These are phyloP conservation scores for Plasmodium reichenowi DNA, from an alignment of 169 alveolate genomes.

Conservation along the genomic window DNA sequence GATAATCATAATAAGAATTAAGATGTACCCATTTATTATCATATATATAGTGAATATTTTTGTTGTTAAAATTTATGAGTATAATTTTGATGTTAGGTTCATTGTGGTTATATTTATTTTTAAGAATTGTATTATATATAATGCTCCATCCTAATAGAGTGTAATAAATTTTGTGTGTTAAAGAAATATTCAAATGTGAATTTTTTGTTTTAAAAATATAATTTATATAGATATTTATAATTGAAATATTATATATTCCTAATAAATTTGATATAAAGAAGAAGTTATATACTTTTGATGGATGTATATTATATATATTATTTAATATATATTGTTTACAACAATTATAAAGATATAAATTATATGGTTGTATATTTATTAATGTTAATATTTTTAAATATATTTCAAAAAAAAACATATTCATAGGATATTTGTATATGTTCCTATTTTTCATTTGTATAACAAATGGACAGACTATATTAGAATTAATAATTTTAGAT, in stretches of 20 bases:
- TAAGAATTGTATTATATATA: slow-evolving; percentile 12
- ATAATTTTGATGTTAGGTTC: slow-evolving; percentile 14
- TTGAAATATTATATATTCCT: slow-evolving; percentile 38
- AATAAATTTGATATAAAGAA: slow-evolving; percentile 52
- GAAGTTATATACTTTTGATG: slow-evolving; percentile 21
- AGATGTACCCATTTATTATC: neutral
- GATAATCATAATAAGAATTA: neutral
- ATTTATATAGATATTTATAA: slow-evolving; percentile 13
- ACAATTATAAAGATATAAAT: slow-evolving; percentile 20
- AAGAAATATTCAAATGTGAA: slow-evolving; percentile 4
- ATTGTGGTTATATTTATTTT: slow-evolving; percentile 1
- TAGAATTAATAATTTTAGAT: slow-evolving; percentile 39
- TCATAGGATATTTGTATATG: neutral
- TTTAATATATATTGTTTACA: slow-evolving; percentile 52
- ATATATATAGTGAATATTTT: slow-evolving; percentile 13
- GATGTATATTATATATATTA: neutral
- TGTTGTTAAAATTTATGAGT: slow-evolving; percentile 15
- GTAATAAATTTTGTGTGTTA: slow-evolving; percentile 45
- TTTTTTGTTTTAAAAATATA: slow-evolving; percentile 25
- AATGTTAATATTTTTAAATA: slow-evolving; percentile 45
- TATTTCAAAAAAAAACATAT: neutral
- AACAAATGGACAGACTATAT: slow-evolving; percentile 11
- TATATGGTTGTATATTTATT: slow-evolving; percentile 15
- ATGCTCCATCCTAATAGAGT: slow-evolving; percentile 69
- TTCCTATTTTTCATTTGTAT: neutral